Evolutionary conservation across 441 rosid species (phyloP).

Genomic region (Adansonia gregorii): DNA sequence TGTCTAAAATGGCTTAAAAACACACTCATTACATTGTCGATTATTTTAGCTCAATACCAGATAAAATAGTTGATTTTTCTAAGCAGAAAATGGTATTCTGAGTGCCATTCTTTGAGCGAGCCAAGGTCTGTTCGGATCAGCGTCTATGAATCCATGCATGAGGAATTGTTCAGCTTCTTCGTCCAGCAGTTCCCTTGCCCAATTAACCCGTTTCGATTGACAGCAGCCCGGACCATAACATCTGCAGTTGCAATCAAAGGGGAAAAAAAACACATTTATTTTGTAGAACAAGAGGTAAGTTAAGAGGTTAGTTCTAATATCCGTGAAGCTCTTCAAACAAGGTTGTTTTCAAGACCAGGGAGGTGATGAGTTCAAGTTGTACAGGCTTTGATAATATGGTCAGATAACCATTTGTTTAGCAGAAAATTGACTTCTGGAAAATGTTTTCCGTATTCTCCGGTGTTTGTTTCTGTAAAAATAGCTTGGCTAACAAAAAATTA

Average conservation of each 20-base stretch:
- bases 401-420: no score
- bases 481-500: no score
- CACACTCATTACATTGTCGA: background rate
- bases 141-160: constrained; percentile 76
- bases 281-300: background rate
- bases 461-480: no score
- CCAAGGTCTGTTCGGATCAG: constrained; percentile 82
- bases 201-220: constrained; percentile 65
- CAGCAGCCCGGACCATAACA: constrained; percentile 92
- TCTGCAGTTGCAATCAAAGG: constrained; percentile 42
- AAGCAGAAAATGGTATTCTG: constrained; percentile 76
- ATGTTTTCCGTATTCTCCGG: no score
- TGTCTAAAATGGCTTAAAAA: background rate
- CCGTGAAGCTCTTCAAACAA: no score
- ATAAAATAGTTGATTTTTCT: constrained; percentile 12
- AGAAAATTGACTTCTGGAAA: no score
- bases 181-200: constrained; percentile 89
- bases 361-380: background rate
- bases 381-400: background rate
- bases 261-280: background rate
- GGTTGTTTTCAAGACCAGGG: background rate
- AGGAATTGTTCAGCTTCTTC: constrained; percentile 91
- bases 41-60: background rate
- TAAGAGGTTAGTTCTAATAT: background rate
- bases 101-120: constrained; percentile 79